Evolutionary conservation across 2,329 filamentous ascomycete species (phyloP).

Genomic region (Ophiostoma triangulosporum): DNA sequence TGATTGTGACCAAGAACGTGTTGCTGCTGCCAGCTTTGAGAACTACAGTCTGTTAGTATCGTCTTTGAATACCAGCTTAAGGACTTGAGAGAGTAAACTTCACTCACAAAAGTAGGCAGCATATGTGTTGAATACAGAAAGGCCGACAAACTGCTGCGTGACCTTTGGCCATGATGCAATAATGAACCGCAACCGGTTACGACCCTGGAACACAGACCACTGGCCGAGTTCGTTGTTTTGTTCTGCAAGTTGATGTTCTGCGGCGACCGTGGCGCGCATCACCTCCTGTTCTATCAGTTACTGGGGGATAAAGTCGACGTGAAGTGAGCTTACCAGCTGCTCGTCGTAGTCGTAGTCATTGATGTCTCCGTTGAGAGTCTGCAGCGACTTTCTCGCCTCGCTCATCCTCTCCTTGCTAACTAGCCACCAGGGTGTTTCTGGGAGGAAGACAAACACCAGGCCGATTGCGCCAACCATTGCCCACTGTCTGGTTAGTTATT

Average conservation of each 20-base stretch:
- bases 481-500: neutral
- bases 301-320: neutral
- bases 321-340: neutral
- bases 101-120: neutral
- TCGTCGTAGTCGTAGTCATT: neutral
- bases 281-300: constrained; percentile 13
- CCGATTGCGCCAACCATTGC: neutral
- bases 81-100: too few relatives aligned
- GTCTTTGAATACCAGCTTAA: too few relatives aligned
- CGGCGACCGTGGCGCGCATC: constrained; percentile 22
- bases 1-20: constrained; percentile 28
- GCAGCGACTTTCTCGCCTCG: neutral
- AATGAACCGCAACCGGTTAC: constrained; percentile 24
- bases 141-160: constrained; percentile 26
- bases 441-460: neutral
- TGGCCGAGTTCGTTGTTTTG: constrained; percentile 18
- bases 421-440: neutral
- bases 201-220: constrained; percentile 24
- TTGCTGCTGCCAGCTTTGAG: constrained; percentile 27
- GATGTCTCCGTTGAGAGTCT: neutral
- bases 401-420: neutral
- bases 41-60: neutral
- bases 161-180: constrained; percentile 27
- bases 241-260: constrained; percentile 21
- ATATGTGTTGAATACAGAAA: constrained; percentile 13